Percentiles rank a stretch among this genome's conserved stretches.
These are phyloP conservation scores for Meira nashicola DNA, from an alignment of 1,284 basidiomycete species.

Conservation along the genomic window DNA sequence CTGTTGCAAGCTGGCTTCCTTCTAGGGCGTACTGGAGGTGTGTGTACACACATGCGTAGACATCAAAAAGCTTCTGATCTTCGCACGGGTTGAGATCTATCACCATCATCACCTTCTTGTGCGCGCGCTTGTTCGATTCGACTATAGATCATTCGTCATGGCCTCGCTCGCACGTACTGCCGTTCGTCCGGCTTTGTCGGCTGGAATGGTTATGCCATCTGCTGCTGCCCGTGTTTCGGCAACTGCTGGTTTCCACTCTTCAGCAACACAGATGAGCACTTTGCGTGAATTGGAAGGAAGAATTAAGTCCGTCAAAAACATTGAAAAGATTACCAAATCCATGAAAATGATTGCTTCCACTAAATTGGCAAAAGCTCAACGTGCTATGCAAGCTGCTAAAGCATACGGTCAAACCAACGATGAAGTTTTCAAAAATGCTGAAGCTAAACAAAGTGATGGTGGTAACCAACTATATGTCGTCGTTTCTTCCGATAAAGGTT, in stretches of 20 bases:
- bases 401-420: conserved; percentile 88
- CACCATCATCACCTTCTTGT: neutral
- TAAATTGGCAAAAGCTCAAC: conserved; percentile 81
- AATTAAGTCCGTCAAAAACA: conserved; percentile 90
- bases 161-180: conserved; percentile 43
- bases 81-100: too few relatives aligned
- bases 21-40: too few relatives aligned
- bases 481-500: conserved; percentile 97
- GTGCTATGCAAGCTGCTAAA: conserved; percentile 90
- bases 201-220: conserved; percentile 25
- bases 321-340: conserved; percentile 99
- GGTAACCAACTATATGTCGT: conserved; percentile 63
- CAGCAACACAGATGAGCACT: conserved; percentile 82
- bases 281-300: conserved; percentile 94
- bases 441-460: conserved; percentile 40
- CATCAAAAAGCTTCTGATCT: too few relatives aligned
- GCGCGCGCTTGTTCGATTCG: neutral
- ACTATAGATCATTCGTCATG: conserved; percentile 21
- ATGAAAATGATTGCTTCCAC: conserved; percentile 98
- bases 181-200: conserved; percentile 29
- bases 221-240: conserved; percentile 21
- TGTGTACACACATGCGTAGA: too few relatives aligned
- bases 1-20: too few relatives aligned
- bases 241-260: conserved; percentile 44
- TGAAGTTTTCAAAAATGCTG: conserved; percentile 55